These are phyloP conservation scores for Zasmidium angulare DNA, from an alignment of 2,329 filamentous ascomycete genomes.

Conservation along the genomic window DNA sequence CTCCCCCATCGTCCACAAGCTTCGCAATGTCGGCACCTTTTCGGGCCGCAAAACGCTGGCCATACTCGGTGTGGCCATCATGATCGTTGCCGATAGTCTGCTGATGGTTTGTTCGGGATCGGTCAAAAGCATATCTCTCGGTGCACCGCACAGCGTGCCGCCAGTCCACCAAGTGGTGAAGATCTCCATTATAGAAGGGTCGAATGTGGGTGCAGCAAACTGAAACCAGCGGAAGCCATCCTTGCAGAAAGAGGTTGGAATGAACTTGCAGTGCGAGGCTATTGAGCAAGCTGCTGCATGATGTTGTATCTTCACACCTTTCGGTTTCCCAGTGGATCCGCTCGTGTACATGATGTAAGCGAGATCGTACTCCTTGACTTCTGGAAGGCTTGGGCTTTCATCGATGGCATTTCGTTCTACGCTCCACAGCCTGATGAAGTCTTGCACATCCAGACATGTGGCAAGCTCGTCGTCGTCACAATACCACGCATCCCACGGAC, in stretches of 20 bases:
- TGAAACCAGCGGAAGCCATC: conserved; percentile 22
- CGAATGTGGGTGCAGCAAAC: conserved; percentile 17
- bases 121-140: conserved; percentile 14
- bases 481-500: conserved; percentile 19
- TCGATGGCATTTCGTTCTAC: not conserved
- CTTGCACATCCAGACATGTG: conserved; percentile 11
- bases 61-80: conserved; percentile 19
- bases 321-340: conserved; percentile 26
- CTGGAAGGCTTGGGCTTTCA: conserved; percentile 2
- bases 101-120: conserved; percentile 15
- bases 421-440: conserved; percentile 3
- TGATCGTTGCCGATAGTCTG: conserved; percentile 12
- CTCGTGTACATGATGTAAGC: conserved; percentile 29
- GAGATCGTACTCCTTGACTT: conserved; percentile 24
- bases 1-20: conserved; percentile 21
- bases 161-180: conserved; percentile 21
- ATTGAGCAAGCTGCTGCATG: conserved; percentile 15
- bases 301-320: conserved; percentile 21
- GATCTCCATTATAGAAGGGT: conserved; percentile 22
- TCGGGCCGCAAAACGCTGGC: conserved; percentile 17
- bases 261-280: conserved; percentile 13
- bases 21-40: conserved; percentile 10
- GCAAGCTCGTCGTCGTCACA: conserved; percentile 19
- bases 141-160: conserved; percentile 19
- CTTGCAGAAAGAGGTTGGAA: conserved; percentile 7